phyloP scores from a whole-genome alignment of 495 filamentous ascomycete genomes.

The Aspergillus saccharolyticus region DNA sequence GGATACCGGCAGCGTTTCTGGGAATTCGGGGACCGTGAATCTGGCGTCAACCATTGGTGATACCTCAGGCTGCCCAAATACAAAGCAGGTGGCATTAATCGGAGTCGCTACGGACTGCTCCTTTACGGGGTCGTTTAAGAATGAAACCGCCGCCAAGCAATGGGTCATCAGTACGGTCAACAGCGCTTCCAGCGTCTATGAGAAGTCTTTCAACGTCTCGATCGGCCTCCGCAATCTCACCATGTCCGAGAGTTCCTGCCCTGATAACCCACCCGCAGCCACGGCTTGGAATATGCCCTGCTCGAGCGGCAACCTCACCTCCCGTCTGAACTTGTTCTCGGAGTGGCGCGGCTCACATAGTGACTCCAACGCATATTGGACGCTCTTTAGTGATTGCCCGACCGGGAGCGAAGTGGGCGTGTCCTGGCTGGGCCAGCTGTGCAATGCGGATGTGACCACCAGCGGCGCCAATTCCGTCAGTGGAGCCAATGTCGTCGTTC shows the following conservation, averaged over 20 bases:
- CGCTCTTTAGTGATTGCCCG: conserved; percentile 77
- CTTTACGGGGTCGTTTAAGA: conserved; percentile 67
- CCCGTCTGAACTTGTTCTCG: conserved; percentile 83
- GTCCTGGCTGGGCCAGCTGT: conserved; percentile 89
- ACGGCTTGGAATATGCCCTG: conserved; percentile 83
- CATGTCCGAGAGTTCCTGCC: conserved; percentile 63
- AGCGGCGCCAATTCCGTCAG: conserved; percentile 60
- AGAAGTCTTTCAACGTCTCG: conserved; percentile 88
- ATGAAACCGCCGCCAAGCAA: conserved; percentile 50
- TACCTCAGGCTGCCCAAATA: conserved; percentile 76
- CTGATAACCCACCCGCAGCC: conserved; percentile 54
- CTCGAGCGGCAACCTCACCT: conserved; percentile 57
- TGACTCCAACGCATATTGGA: conserved; percentile 91
- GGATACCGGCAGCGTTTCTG: conserved; percentile 50
- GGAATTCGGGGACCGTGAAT: conserved; percentile 82
- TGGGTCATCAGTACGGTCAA: conserved; percentile 86
- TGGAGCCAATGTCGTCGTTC: conserved; percentile 85
- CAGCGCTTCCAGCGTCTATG: conserved; percentile 78
- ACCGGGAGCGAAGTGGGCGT: conserved; percentile 86
- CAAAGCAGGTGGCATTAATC: conserved; percentile 82
- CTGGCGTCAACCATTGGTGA: conserved; percentile 74
- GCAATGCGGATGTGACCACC: conserved; percentile 52
- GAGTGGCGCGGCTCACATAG: conserved; percentile 69
- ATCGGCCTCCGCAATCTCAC: conserved; percentile 83
- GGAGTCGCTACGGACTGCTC: conserved; percentile 91